These are phyloP conservation scores for Fraxinus sp. DNA, from an alignment of 305 asterid species.

Conservation along the genomic window DNA sequence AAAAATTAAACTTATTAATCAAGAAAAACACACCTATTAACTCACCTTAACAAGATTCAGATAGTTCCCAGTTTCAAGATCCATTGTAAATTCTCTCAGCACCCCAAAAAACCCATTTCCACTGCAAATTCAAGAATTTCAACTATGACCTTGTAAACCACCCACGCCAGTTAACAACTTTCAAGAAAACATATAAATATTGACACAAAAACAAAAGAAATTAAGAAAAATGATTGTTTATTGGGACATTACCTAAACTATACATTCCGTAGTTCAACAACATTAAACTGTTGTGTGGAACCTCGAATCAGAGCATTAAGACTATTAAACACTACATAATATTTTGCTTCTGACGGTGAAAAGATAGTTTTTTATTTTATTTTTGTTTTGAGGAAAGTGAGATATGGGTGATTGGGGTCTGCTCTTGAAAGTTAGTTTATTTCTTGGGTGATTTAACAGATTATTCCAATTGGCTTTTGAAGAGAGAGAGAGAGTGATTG, in stretches of 20 bases:
- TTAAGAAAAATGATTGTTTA: slow-evolving; percentile 10
- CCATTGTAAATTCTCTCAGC: slow-evolving; percentile 59
- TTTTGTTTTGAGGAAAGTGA: slow-evolving; percentile 28
- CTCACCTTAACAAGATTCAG: slow-evolving; percentile 72
- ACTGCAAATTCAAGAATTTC: slow-evolving; percentile 24
- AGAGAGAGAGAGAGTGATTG: slow-evolving; percentile 26
- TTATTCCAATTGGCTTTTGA: slow-evolving; percentile 13
- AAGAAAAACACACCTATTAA: not conserved
- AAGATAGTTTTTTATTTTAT: slow-evolving; percentile 13
- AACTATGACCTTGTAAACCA: slow-evolving; percentile 23
- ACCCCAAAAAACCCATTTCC: slow-evolving; percentile 43
- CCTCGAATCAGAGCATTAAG: slow-evolving; percentile 17
- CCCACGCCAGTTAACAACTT: slow-evolving; percentile 34
- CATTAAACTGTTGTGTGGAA: slow-evolving; percentile 13
- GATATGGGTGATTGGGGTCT: not conserved
- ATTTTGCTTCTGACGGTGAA: slow-evolving; percentile 15
- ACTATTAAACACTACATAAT: slow-evolving; percentile 13
- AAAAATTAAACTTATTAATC: not conserved
- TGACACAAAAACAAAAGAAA: slow-evolving; percentile 15
- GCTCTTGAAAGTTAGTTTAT: slow-evolving; percentile 27
- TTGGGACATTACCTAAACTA: slow-evolving; percentile 13
- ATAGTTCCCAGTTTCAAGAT: slow-evolving; percentile 64
- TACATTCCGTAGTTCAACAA: slow-evolving; percentile 31
- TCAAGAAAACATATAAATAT: slow-evolving; percentile 29
- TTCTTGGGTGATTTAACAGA: slow-evolving; percentile 30